Conservation (phyloP, 768 basidiomycete genomes). For the Mycena vitilis region DNA sequence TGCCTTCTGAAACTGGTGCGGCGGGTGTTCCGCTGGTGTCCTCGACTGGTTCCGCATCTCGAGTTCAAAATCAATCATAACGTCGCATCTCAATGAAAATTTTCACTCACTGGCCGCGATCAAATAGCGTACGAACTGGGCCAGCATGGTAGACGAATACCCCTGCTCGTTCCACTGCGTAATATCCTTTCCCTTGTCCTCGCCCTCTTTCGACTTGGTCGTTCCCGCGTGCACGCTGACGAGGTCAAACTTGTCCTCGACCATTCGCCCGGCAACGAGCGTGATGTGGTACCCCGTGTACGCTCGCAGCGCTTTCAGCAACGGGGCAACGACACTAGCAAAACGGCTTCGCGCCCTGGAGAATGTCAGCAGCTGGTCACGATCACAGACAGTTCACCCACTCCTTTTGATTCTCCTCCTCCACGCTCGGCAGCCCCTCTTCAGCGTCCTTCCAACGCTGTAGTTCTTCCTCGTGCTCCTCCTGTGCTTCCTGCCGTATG, state of each 20-base stretch:
- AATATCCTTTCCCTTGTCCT: not conserved
- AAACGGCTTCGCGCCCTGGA: not conserved
- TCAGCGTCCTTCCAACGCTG: not conserved
- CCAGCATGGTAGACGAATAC: not conserved
- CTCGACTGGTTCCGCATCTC: not conserved
- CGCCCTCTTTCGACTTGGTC: not conserved
- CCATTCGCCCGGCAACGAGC: not conserved
- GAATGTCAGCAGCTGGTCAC: no score
- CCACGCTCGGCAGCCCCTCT: constrained; percentile 5
- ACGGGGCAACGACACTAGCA: not conserved
- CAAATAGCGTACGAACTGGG: not conserved
- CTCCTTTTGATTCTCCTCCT: constrained; percentile 8
- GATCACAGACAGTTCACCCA: not conserved
- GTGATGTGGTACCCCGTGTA: constrained; percentile 13
- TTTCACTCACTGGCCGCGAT: not conserved
- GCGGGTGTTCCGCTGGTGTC: not conserved
- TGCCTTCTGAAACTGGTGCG: no score
- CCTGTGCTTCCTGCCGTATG: not conserved
- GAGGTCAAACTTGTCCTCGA: not conserved
- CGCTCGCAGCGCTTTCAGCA: constrained; percentile 3
- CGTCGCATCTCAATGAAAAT: not conserved
- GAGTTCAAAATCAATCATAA: not conserved
- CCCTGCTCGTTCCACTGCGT: constrained; percentile 4
- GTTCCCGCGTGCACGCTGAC: constrained; percentile 4
- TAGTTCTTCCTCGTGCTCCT: not conserved